Percentiles rank a stretch among this genome's conserved stretches.
These are phyloP conservation scores for Urostyla sp. DNA, from an alignment of 73 alveolate genomes.

Conservation along the genomic window DNA sequence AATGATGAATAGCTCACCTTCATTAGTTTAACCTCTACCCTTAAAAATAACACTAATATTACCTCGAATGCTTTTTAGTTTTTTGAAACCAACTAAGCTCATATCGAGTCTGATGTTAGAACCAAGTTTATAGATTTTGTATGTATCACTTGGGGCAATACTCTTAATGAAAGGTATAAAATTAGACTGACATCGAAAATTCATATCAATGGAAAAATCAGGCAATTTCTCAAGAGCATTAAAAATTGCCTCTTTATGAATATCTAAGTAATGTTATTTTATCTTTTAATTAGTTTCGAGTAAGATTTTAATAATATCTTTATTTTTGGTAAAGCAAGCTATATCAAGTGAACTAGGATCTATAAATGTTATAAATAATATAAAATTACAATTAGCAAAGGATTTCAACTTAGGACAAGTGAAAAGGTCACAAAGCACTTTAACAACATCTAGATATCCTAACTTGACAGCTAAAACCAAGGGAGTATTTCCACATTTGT, in stretches of 20 bases:
- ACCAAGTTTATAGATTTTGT: constrained; percentile 61
- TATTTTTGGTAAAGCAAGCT: constrained; percentile 36
- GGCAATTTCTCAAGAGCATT: constrained; percentile 62
- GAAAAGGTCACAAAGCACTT: constrained; percentile 70
- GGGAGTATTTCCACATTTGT: constrained; percentile 77
- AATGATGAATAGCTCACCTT: constrained; percentile 61
- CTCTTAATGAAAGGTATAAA: constrained; percentile 65
- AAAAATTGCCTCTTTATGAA: constrained; percentile 52
- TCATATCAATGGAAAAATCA: constrained; percentile 66
- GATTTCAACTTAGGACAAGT: constrained; percentile 75
- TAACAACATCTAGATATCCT: constrained; percentile 64
- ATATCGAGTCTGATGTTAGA: constrained; percentile 53
- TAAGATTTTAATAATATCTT: constrained; percentile 33
- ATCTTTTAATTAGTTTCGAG: constrained; percentile 44
- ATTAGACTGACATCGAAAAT: constrained; percentile 65
- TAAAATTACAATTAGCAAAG: constrained; percentile 23
- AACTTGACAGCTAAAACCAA: constrained; percentile 75
- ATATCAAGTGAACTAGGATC: constrained; percentile 52
- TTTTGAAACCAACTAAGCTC: constrained; percentile 53
- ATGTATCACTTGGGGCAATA: constrained; percentile 71
- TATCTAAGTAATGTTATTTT: constrained; percentile 54
- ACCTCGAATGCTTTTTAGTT: constrained; percentile 42
- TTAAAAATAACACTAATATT: constrained; percentile 57
- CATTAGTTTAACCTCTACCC: constrained; percentile 52
- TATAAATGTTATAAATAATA: neutral